Base-by-base conservation (phyloP, 2,329 filamentous ascomycete genomes). In the Trichoderma breve region DNA sequence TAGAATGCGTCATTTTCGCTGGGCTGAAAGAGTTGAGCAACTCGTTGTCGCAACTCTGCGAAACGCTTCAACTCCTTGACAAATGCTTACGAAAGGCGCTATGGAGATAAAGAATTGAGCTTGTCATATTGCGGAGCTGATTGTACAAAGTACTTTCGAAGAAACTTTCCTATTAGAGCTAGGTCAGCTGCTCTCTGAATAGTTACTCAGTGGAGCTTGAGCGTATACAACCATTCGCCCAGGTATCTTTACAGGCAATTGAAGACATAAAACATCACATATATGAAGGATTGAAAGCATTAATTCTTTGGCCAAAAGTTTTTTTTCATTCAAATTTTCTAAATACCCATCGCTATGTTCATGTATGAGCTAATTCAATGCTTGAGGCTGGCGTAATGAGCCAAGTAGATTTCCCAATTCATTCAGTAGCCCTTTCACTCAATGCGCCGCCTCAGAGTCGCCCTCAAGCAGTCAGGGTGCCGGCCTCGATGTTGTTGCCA, bases 401-500 rank as follows among this genome's bases (percentile, higher is more conserved):
- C 53, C 14, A 57, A 30, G 24, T 30, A 21, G 18, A 43, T 43
- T 28, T 28, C 32, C 4, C 21, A 51, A 28, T 62, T 28, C 21
- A 26, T 62, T 36, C 43, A 9, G 24, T 18, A 2, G 4, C 15
- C 14, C 21, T 43, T 51, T 34, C 6, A 11, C 18, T 11, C 4
- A 15, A 47, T 18, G 32, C 18, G 39, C 21, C 9, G 24, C 39
- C 55, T 51, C 21, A 61, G 18, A 69, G 55, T 69, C 55, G n/a
- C 9, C 36, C 66, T 69, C 78, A 80, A 12, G 83, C 80, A 34
- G 66, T 69, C 26, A 69, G 28, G 6, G 66, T 43, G 6, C 66
- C 66, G 6, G 79, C 80, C 78, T 86, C 84, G 28, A 85, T 79
- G 71, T 86, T 86, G 74, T 86, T 86, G 4, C 84, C 84, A 12